phyloP scores from a whole-genome alignment of 1,284 basidiomycete species.

The Fomitopsis schrenkii region DNA sequence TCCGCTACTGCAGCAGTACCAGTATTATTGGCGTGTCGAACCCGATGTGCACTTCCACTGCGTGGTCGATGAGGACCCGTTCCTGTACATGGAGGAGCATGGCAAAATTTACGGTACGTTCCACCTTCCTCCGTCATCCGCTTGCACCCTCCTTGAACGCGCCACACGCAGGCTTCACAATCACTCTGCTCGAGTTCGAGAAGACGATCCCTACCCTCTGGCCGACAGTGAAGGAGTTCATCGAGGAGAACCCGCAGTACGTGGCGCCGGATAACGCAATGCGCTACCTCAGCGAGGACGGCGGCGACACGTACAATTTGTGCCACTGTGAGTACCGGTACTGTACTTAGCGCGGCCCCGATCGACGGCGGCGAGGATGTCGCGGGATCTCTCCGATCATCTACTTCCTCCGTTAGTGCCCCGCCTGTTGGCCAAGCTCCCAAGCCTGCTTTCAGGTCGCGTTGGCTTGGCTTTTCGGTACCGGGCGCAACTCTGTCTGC shows the following conservation, averaged over 20 bases:
- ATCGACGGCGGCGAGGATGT: neutral
- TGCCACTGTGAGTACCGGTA: constrained; percentile 57
- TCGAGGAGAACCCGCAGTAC: constrained; percentile 54
- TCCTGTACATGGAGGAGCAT: constrained; percentile 71
- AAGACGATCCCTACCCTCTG: constrained; percentile 76
- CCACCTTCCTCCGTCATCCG: neutral
- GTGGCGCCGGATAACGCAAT: constrained; percentile 66
- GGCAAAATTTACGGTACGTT: constrained; percentile 60
- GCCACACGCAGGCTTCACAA: constrained; percentile 52
- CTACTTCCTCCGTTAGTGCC: neutral
- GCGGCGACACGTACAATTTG: constrained; percentile 64
- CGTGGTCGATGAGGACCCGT: constrained; percentile 71
- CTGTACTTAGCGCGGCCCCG: neutral
- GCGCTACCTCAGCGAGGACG: constrained; percentile 64
- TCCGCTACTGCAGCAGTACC: constrained; percentile 32
- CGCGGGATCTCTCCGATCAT: neutral
- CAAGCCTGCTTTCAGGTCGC: too few relatives aligned
- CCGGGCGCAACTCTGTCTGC: neutral
- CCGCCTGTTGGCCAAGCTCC: neutral
- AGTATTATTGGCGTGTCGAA: constrained; percentile 30
- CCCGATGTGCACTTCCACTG: constrained; percentile 75
- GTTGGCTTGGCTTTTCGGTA: too few relatives aligned
- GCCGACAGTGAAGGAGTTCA: constrained; percentile 67
- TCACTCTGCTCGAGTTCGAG: constrained; percentile 73
- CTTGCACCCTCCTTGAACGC: neutral